Base-by-base conservation (phyloP, 140 eudicot genomes). In the Oenanthe javanica region DNA sequence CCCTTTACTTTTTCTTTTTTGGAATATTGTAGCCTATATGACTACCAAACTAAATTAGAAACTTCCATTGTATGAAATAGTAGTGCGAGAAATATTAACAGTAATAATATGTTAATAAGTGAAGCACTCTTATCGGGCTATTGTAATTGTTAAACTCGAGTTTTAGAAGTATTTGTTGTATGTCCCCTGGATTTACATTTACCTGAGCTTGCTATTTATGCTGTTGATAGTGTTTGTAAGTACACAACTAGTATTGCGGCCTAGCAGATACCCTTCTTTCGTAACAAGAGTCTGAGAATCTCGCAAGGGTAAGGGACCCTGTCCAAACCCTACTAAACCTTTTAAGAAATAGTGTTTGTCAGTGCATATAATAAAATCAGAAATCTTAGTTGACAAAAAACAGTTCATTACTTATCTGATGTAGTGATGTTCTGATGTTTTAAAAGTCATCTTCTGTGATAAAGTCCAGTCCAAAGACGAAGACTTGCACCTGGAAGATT, bases 401-500 rank as follows among this genome's bases (percentile, higher is more conserved):
- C 8, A 72, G 75, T 73, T 42, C 50, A 74, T 71, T 38, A 57
- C 59, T 9, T 57, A 9, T 47, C 19, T 19, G 63, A 31, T 31
- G 31, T 1, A 31, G 31, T 31, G 31, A 31, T 31, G 31, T 31
- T 47, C 19, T 19, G 63, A 42, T 64, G 18, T 36, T 23, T 55
- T 40, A 78, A 9, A 61, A 61, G 79, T 81, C 72, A 57, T 73
- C 61, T 72, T n/a, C 8, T 31, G 21, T 31, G 84, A 55, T 45
- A 81, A 71, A 72, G 74, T 81, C 75, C 75, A 57, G 64, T 45
- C 79, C 45, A 57, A 45, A 57, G 75, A 81, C 48, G 27, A 47
- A 8, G 84, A 74, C 79, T 81, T 40, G 52, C 77, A 73, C 16
- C 36, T 18, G 54, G 55, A 43, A 73, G 77, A 73, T 25, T 46